phyloP scores from a whole-genome alignment of 305 asterid species.

The Petunia hybrid region DNA sequence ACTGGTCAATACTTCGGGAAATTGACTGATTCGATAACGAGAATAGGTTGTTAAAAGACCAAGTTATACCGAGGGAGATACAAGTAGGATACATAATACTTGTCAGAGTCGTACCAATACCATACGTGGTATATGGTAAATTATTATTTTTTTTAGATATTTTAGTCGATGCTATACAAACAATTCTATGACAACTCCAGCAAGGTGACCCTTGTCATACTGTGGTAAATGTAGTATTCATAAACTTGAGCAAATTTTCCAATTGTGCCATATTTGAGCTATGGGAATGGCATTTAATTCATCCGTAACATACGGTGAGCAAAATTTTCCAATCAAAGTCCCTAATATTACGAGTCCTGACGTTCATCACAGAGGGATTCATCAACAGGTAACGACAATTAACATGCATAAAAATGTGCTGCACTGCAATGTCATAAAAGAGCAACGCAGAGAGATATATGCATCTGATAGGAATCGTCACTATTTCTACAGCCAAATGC shows the following conservation, averaged over 20 bases:
- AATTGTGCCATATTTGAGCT: not conserved
- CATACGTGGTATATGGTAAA: not conserved
- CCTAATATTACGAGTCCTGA: not conserved
- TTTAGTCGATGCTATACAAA: not conserved
- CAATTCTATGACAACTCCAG: not conserved
- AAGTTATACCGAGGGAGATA: not conserved
- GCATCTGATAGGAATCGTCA: conserved; percentile 24
- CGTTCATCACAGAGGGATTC: not conserved
- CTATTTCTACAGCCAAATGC: conserved; percentile 28
- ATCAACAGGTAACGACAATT: not conserved
- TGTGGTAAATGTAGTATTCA: not conserved
- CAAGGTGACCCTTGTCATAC: not conserved
- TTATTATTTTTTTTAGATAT: not conserved
- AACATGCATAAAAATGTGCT: not conserved
- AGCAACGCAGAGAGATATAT: not conserved
- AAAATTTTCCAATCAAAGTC: not conserved
- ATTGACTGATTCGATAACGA: not conserved
- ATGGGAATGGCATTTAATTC: not conserved
- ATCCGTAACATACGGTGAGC: not conserved
- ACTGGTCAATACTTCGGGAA: not conserved
- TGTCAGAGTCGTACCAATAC: not conserved
- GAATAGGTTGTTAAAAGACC: not conserved
- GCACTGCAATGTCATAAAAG: not conserved
- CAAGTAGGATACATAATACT: not conserved
- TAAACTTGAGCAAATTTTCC: not conserved